Conservation (phyloP, 78 protist genomes). For the Trichosphaerium sp. region DNA sequence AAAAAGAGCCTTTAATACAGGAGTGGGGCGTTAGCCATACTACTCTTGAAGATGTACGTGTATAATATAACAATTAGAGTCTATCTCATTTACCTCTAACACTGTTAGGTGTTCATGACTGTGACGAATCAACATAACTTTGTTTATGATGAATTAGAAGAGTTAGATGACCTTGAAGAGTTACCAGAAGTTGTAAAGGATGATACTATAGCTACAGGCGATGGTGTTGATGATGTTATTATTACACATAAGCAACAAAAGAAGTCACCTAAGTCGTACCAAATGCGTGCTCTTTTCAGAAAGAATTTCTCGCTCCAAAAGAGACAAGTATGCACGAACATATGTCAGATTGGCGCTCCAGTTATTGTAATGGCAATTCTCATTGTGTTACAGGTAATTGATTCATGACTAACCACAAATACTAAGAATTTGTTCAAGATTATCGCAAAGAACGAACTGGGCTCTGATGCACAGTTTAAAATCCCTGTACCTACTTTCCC, state of each 20-base stretch:
- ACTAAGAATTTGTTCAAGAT: too few species aligned
- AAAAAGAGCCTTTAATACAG: not conserved
- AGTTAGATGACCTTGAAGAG: not conserved
- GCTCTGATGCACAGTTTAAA: too few species aligned
- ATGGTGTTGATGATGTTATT: not conserved
- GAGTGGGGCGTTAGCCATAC: not conserved
- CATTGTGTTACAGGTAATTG: too few species aligned
- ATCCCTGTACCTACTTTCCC: too few species aligned
- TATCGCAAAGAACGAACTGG: too few species aligned
- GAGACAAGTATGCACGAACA: not conserved
- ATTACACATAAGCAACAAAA: not conserved
- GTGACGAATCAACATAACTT: not conserved
- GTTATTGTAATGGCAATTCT: not conserved
- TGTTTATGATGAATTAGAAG: not conserved
- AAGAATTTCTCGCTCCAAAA: conserved; percentile 2
- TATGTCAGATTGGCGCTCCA: conserved; percentile 11
- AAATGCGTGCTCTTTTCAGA: not conserved
- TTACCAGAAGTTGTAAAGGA: not conserved
- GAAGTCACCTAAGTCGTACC: not conserved
- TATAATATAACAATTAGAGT: too few species aligned
- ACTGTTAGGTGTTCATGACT: not conserved
- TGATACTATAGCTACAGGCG: too few species aligned
- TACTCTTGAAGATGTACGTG: conserved; percentile 2
- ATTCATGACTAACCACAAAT: too few species aligned
- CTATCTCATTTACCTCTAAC: too few species aligned